Base-by-base conservation (phyloP, 768 basidiomycete genomes). In the Psilocybe subaeruginosa region DNA sequence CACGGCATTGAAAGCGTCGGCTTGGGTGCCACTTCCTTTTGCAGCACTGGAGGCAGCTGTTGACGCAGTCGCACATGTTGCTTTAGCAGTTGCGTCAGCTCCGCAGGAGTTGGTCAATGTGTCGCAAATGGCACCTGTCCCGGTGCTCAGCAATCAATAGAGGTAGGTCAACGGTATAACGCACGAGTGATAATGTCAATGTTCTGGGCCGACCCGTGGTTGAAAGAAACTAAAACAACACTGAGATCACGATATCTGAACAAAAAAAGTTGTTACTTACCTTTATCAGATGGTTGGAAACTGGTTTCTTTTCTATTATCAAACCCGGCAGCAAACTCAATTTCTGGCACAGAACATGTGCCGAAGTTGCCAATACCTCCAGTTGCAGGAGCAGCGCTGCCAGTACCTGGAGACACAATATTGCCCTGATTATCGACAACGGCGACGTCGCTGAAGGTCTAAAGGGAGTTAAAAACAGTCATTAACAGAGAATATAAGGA, bases 1-100 rank as follows among this genome's bases (percentile, higher is more conserved):
- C 46, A 71, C 80, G 16, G 75, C 77, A 72, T 89, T 88, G 80
- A 88, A 89, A 3, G 76, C 80, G 70, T 88, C 87, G 14, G 87
- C 86, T 65, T 85, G 83, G 9, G 74, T 79, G 64, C 87, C 87
- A 31, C 77, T 78, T 61, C 74, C 76, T 5, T 76, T 74, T 0
- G 78, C 51, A 8, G 73, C 77, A 37, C 80, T 73, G 58, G 70
- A 68, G 16, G 84, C 84, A 55, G 82, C 81, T 33, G 76, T 62
- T 46, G 70, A 49, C 8, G 81, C 82, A 6, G 62, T 65, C 1
- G 67, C 69, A 60, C 86, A 88, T 8, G 82, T 83, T 23, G 70
- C 74, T 69, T 82, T 78, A 2, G 85, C 85, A 9, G 80, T 80
- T 53, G 77, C 74, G 65, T 88, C 81, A 5, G 85, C 85, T 16